phyloP scores from a whole-genome alignment of 371 early-diverging fungal genomes.

The Amoeboaphelidium protococcarum region DNA sequence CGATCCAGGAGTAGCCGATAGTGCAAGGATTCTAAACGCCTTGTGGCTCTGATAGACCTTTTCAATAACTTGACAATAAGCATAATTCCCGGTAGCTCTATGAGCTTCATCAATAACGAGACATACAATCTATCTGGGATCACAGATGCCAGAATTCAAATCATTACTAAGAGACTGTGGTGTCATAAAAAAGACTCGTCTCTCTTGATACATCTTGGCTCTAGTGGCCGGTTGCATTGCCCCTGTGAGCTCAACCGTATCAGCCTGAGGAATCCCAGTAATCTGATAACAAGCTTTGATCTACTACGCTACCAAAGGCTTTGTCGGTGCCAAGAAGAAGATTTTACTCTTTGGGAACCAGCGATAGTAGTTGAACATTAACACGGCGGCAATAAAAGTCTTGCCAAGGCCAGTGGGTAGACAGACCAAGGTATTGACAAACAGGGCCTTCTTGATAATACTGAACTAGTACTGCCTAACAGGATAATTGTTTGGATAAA shows the following conservation, averaged over 20 bases:
- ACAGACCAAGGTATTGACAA: constrained; percentile 61
- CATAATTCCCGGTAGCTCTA: constrained; percentile 51
- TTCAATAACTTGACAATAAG: constrained; percentile 43
- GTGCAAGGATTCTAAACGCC: constrained; percentile 48
- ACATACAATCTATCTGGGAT: constrained; percentile 25
- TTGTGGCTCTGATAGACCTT: constrained; percentile 18
- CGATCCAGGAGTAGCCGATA: constrained; percentile 70
- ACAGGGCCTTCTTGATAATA: constrained; percentile 46
- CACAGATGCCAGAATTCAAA: constrained; percentile 20
- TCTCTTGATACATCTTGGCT: constrained; percentile 17
- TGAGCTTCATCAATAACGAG: constrained; percentile 86
- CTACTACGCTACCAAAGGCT: constrained; percentile 72
- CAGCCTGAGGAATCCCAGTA: constrained; percentile 33
- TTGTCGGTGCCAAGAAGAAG: constrained; percentile 76
- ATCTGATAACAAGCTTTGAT: constrained; percentile 53
- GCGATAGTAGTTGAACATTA: constrained; percentile 71
- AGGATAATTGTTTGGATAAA: constrained; percentile 49
- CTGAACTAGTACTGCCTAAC: constrained; percentile 65
- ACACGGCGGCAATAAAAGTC: constrained; percentile 84
- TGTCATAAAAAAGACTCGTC: constrained; percentile 60
- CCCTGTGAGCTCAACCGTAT: constrained; percentile 48
- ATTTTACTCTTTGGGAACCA: constrained; percentile 77
- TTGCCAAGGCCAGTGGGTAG: constrained; percentile 76
- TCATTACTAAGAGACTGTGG: constrained; percentile 77
- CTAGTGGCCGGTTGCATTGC: constrained; percentile 24